Evolutionary conservation across 768 basidiomycete species (phyloP), one percentile per base, ranked within the genome.

Genomic region (Pleurotus salmoneostramineus): DNA sequence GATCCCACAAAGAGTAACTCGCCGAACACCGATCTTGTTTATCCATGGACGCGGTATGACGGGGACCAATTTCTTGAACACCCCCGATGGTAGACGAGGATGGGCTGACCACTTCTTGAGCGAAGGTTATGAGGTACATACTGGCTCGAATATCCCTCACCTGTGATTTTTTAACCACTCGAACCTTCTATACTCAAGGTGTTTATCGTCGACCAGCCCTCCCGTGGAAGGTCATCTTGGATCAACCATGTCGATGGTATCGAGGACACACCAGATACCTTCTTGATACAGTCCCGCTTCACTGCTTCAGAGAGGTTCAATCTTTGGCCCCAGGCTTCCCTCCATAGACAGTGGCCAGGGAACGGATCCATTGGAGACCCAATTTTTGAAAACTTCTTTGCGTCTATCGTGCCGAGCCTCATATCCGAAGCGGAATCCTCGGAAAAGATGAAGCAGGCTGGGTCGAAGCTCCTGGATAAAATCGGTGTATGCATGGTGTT

Each of bases 261-360:
- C 1, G 63, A 63, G 14, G 50, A 40, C 8, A 49, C 59, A 10
- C 57, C 58, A 27, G 66, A 67, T 15, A 62, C 70, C 1, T 52
- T 56, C 27, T 57, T 47, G 0, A 56, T 73, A 32, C 69, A 74
- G 58, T 67, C 69, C 2, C 68, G 64, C 35, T 70, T 74, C 37
- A 75, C 73, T 11, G 73, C 73, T n/a, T 62, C 70, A 10, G 52
- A 66, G 58, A 59, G 40, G 5, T 67, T 67, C 58, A 56, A 62
- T 17, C 62, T 74, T 32, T 77, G 75, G 75, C 67, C 75, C 1
- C 68, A 76, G 54, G 69, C 75, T 34, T 44, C 59, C 1, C 63
- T 79, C 44, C 79, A 80, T 48, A 81, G 77, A 0, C 79, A 81
- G 58, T 82, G 81, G 81, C 80, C 78, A 2, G 81, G 81, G 14